Base-by-base conservation (phyloP, 1,139 yeast genomes). In the Geotrichum cucujoidarum region DNA sequence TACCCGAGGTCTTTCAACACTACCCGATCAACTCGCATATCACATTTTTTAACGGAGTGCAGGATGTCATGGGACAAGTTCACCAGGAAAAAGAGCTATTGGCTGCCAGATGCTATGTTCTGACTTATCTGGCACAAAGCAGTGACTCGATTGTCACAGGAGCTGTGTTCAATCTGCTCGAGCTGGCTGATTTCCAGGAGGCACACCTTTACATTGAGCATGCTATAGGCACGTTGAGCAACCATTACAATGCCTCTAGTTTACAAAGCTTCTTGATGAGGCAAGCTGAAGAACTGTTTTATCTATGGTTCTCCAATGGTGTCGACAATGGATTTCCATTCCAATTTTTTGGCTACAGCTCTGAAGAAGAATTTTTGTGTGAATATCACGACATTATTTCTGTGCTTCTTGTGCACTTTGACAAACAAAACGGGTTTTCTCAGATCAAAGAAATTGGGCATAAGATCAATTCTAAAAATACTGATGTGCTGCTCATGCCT, bases 241-340 rank as follows among this genome's bases (percentile, higher is more conserved):
- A 4, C 4, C 24, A 17, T 20, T 47, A 24, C 22, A 31, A 39
- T 13, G 43, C 39, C 8, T 4, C 31, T 5, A 34, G 27, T 39
- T 22, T 43, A 30, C 27, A 42, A 11, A 14, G 21, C 14, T 47
- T 47, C 33, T 47, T 47, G 32, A 11, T 22, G 13, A 33, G 36
- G 7, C 50, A 43, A n/a, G 27, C 44, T 11, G 44, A 47, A 21
- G 50, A 47, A 20, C 20, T 47, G 24, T 33, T 47, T n/a, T 39
- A 41, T 17, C 24, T 47, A 18, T 47, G 50, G 50, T 25, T 25
- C 14, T 38, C 46, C 13, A 45, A 45, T 30, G 47, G 40, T 11
- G 20, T 41, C 21, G 31, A 32, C 16, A 27, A 32, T 2, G 21
- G 20, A 1, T 44, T 45, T 36, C 51, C 48, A 11, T 40, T 30